Percentiles rank a stretch among this genome's conserved stretches.
Evolutionary conservation across 2,329 filamentous ascomycete species (phyloP).

Genomic region (Cytospora chrysosperma): DNA sequence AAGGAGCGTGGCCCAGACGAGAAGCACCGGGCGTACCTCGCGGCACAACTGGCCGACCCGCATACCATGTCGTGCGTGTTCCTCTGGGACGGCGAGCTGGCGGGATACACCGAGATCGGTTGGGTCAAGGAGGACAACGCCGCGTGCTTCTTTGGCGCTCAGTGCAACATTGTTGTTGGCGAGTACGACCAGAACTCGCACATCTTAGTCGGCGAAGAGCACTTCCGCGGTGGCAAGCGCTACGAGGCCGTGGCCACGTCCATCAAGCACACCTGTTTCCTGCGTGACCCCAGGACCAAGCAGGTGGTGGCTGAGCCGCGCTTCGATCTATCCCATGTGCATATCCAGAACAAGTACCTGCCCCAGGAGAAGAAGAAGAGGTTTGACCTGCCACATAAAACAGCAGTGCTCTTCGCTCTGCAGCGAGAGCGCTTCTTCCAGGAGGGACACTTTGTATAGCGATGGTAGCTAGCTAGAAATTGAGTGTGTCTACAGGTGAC

Average conservation of each 20-base stretch:
- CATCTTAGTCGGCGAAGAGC: constrained; percentile 31
- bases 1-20: constrained; percentile 31
- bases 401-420: constrained; percentile 30
- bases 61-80: constrained; percentile 34
- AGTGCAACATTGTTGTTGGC: constrained; percentile 30
- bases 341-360: constrained; percentile 30
- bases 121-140: constrained; percentile 33
- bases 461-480: constrained; percentile 1
- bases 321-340: constrained; percentile 27
- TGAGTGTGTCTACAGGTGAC: neutral
- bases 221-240: constrained; percentile 30
- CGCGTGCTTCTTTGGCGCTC: constrained; percentile 30
- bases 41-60: constrained; percentile 28
- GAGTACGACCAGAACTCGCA: constrained; percentile 33
- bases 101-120: constrained; percentile 32
- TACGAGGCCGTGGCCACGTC: constrained; percentile 31
- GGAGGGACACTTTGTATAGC: constrained; percentile 29
- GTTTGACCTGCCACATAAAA: constrained; percentile 33
- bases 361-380: constrained; percentile 32
- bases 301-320: constrained; percentile 31
- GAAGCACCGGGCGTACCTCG: constrained; percentile 30
- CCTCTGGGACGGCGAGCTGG: constrained; percentile 31
- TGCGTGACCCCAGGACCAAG: constrained; percentile 31
- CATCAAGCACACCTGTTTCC: constrained; percentile 32
- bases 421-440: constrained; percentile 33